Base-by-base conservation (phyloP, 1,139 yeast species). In the Sugiyamaella novakii region DNA sequence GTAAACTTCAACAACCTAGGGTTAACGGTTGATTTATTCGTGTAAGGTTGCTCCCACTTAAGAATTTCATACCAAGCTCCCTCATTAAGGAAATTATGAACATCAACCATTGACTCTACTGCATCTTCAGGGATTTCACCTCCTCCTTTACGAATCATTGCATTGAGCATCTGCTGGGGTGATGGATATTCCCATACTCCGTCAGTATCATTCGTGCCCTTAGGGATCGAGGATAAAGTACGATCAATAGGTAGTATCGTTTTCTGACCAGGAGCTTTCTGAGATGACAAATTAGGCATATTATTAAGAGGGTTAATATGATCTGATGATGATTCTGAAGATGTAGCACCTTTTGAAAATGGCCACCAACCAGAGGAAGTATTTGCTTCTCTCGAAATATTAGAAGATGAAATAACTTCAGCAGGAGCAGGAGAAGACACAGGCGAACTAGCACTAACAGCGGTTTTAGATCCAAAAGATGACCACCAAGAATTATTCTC, bases 131-230 rank as follows among this genome's bases (percentile, higher is more conserved):
- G 94, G 34, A 92, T 79, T 21, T 81, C 87, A 41, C 85, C 84
- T 25, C 83, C 87, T 11, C 97, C 96, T 70, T 92, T 92, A 57
- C 92, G 80, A 38, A 89, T 72, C 98, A 92, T 92, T 21, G 99
- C 99, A 64, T 91, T 91, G 57, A 89, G 81, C 98, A 92, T 94
- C 66, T 92, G 98, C 67, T 92, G 98, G 1, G 99, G 98, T 1
- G 96, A 88, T 1, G 99, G 99, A 66, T 94, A 92, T 67, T 92
- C 98, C 99, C 99, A 92, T 41, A 83, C 80, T 0, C 95, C 91
- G 54, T 79, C 79, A 21, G 72, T 77, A 2, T 72, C 74, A n/a
- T 69, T 64, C 31, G 76, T 79, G 21, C 98, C 98, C 56, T 88
- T 78, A 15, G 99, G 98, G 51, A 92, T 92, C 3, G 89, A 72